These are phyloP conservation scores for Leishmania guyanensis DNA, from an alignment of 208 protist species.

Conservation along the genomic window DNA sequence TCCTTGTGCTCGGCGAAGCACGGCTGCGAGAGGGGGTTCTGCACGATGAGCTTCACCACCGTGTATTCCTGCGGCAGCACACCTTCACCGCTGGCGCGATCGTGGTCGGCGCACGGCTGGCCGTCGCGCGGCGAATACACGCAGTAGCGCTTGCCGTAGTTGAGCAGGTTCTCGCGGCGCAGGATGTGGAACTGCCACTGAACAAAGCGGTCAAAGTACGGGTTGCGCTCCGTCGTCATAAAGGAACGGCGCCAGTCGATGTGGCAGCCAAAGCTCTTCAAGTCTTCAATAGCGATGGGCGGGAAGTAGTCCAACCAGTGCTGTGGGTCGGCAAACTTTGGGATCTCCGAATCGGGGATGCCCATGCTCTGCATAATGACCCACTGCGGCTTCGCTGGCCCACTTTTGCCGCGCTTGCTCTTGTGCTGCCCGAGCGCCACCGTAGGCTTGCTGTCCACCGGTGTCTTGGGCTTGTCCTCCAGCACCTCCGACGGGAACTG, in stretches of 20 bases:
- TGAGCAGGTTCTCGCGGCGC: slow-evolving; percentile 90
- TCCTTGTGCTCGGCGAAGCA: slow-evolving; percentile 66
- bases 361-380: slow-evolving; percentile 98
- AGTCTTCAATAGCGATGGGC: slow-evolving; percentile 94
- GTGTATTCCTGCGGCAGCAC: slow-evolving; percentile 98
- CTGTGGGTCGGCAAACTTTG: slow-evolving; percentile 97
- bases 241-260: slow-evolving; percentile 99
- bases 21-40: slow-evolving; percentile 77
- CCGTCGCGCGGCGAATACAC: slow-evolving; percentile 98
- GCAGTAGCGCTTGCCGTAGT: slow-evolving; percentile 97
- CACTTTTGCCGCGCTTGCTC: slow-evolving; percentile 92
- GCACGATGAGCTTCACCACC: slow-evolving; percentile 96
- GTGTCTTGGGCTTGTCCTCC: slow-evolving; percentile 39
- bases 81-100: slow-evolving; percentile 97
- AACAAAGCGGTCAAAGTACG: slow-evolving; percentile 99
- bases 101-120: slow-evolving; percentile 99
- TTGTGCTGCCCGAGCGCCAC: slow-evolving; percentile 58
- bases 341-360: slow-evolving; percentile 96
- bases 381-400: slow-evolving; percentile 94
- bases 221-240: slow-evolving; percentile 99
- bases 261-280: slow-evolving; percentile 94
- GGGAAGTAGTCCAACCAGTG: slow-evolving; percentile 99
- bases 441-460: slow-evolving; percentile 14
- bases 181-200: slow-evolving; percentile 97
- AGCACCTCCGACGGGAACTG: slow-evolving; percentile 73